Conservation (phyloP, 1,284 basidiomycete species). For the Cryptococcus depauperatus region DNA sequence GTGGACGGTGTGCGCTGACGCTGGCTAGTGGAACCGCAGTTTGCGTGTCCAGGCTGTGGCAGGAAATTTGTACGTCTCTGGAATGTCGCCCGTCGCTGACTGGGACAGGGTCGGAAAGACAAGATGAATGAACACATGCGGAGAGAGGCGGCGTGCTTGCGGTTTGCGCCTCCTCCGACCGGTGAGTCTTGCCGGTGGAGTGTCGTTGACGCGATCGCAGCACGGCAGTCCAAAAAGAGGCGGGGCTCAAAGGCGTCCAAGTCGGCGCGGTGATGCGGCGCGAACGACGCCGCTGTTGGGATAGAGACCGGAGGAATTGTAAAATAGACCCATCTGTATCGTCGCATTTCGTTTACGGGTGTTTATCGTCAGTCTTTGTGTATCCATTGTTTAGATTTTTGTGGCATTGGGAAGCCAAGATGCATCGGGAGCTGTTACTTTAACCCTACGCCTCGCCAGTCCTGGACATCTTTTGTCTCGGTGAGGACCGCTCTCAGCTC, state of each 20-base stretch:
- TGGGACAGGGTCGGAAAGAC: constrained; percentile 13
- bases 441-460: constrained; percentile 33
- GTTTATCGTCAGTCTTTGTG: not conserved
- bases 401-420: not conserved
- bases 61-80: constrained; percentile 8
- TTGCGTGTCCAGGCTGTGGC: constrained; percentile 7
- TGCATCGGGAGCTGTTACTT: constrained; percentile 10
- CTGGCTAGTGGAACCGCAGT: too few species aligned
- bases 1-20: too few species aligned
- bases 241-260: too few species aligned
- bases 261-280: too few species aligned
- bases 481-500: constrained; percentile 32
- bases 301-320: not conserved
- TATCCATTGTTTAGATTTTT: not conserved
- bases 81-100: not conserved
- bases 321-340: not conserved
- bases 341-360: not conserved
- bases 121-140: constrained; percentile 15
- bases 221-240: not conserved
- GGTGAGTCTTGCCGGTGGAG: not conserved
- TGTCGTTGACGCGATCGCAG: not conserved
- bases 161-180: constrained; percentile 3
- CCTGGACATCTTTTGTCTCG: constrained; percentile 51
- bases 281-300: too few species aligned
- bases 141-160: constrained; percentile 6